Percentiles rank a stretch among this genome's conserved stretches.
phyloP scores from a whole-genome alignment of 2,329 filamentous ascomycete genomes.

The Zymoseptoria passerinii region DNA sequence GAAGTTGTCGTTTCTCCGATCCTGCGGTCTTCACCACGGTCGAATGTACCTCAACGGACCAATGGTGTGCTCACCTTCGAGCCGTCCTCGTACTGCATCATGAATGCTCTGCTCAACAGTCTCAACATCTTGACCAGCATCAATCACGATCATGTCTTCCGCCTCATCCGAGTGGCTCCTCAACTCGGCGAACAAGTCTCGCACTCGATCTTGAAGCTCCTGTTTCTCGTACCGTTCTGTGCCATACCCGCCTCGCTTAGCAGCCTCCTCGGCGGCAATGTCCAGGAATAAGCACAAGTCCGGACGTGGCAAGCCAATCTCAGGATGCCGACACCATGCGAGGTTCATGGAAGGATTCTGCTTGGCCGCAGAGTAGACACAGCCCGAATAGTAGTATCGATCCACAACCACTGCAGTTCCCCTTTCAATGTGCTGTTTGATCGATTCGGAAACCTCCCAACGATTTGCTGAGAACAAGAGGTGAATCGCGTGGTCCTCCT shows the following conservation, averaged over 20 bases:
- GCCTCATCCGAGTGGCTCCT: conserved; percentile 37
- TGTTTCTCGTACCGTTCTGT: conserved; percentile 80
- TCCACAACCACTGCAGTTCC: conserved; percentile 78
- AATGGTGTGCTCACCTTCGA: background rate
- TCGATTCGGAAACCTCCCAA: conserved; percentile 58
- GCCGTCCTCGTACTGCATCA: conserved; percentile 16
- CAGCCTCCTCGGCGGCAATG: conserved; percentile 64
- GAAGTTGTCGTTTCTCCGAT: background rate
- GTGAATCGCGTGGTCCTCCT: conserved; percentile 85
- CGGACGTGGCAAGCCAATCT: conserved; percentile 77
- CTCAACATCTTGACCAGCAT: conserved; percentile 46
- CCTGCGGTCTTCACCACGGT: conserved; percentile 9
- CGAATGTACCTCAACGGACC: conserved; percentile 9
- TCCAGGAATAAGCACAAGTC: conserved; percentile 85
- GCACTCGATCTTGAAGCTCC: conserved; percentile 72
- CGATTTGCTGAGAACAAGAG: conserved; percentile 84
- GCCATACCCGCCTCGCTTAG: conserved; percentile 75
- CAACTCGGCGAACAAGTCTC: conserved; percentile 59
- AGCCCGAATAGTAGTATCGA: conserved; percentile 90
- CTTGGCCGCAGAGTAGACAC: conserved; percentile 89
- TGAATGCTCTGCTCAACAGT: conserved; percentile 39
- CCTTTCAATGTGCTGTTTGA: conserved; percentile 42
- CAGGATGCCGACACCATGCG: conserved; percentile 74
- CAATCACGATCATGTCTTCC: conserved; percentile 45
- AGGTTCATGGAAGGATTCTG: conserved; percentile 60